Conservation (phyloP, 164 flowering plant genomes). For the Brasenia schreberi region DNA sequence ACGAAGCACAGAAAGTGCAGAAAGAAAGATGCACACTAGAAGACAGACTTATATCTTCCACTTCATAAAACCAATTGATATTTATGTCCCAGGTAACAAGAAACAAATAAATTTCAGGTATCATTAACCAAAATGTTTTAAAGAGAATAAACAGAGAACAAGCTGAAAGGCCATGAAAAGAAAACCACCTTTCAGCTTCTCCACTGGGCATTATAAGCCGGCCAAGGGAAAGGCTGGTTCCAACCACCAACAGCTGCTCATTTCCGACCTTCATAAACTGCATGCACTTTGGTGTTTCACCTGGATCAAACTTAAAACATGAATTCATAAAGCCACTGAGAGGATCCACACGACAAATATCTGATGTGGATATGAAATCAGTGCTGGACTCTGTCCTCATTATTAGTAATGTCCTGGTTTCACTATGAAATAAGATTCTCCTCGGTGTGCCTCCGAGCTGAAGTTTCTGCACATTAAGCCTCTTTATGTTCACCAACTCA, state of each 20-base stretch:
- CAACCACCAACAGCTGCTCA: conserved; percentile 75
- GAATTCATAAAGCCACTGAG: conserved; percentile 63
- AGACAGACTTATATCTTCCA: neutral
- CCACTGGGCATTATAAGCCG: conserved; percentile 97
- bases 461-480: conserved; percentile 96
- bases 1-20: neutral
- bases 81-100: neutral
- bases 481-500: conserved; percentile 83
- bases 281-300: conserved; percentile 91
- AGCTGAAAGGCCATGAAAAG: neutral
- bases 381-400: conserved; percentile 63
- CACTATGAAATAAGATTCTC: conserved; percentile 78
- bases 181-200: conserved; percentile 85
- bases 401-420: conserved; percentile 71
- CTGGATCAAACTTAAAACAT: conserved; percentile 51
- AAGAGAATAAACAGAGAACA: neutral
- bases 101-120: neutral
- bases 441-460: conserved; percentile 75
- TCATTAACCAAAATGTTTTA: neutral
- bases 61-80: neutral
- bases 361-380: conserved; percentile 48
- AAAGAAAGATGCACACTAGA: neutral
- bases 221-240: conserved; percentile 75
- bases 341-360: conserved; percentile 87
- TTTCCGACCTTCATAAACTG: conserved; percentile 65